Evolutionary conservation across 2,329 filamentous ascomycete genomes (phyloP), one percentile per base, ranked within the genome.

Genomic region (Penicillium fuscoglaucum): DNA sequence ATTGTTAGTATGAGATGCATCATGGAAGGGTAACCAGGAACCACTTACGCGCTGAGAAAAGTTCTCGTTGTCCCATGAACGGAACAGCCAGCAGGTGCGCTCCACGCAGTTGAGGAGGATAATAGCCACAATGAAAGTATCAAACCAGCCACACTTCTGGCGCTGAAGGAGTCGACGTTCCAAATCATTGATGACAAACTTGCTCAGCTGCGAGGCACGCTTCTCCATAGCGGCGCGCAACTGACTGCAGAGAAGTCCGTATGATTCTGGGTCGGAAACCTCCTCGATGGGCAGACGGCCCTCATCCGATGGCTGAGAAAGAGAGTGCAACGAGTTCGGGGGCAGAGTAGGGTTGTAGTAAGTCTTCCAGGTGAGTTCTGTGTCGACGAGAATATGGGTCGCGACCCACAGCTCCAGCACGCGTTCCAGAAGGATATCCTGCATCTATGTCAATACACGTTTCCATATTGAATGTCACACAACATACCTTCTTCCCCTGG

Each of bases 161-260:
- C 83, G 81, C 63, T 84, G 83, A 8, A 86, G 76, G 5, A 87
- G 72, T n/a, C 84, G 79, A 19, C 83, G 80, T 66, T 87, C 84
- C 1, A 87, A 76, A 58, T 86, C 83, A 60, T 84, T 84, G 78
- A 86, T 82, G 35, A 85, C 79, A 10, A 74, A 74, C 54, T 83
- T 84, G 62, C 80, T 80, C 6, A 85, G 73, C 52, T 76, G 75
- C 15, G 78, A 76, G 37, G 83, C 82, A 29, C 82, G 79, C 62
- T 82, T 82, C 65, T 87, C 84, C 19, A 80, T 77, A 1, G 79
- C 82, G 5, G 82, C 80, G 48, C 82, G 79, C 46, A 86, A 72
- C 67, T 87, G 84, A 52, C 78, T 75, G 62, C 74, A 79, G 59
- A 87, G 79, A 4, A 85, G 72, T 1, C 72, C 69, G 61, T 83